Base-by-base conservation (phyloP, 1,284 basidiomycete species). In the Heterobasidion occidentale region DNA sequence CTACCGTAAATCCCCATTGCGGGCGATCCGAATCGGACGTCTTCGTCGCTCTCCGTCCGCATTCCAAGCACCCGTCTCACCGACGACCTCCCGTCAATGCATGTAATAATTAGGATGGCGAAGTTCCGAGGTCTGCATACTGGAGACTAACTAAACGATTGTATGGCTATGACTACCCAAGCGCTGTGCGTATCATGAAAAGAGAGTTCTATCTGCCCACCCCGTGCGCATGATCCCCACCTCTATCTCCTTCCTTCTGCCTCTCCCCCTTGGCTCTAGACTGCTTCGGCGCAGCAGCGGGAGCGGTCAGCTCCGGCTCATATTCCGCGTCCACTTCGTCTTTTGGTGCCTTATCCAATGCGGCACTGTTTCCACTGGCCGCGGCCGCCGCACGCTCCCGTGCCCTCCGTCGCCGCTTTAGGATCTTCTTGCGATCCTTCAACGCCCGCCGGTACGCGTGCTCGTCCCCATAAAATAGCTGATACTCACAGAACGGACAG, bases 401-500 rank as follows among this genome's bases (percentile, higher is more conserved):
- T 33, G 92, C 90, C 60, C 89, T 77, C 63, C 86, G 76, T 58
- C 90, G 74, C 53, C 92, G 74, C 64, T 77, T 77, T 63, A 94
- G 71, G 56, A 93, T 86, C 76, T 86, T 86, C 74, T 91, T 92
- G 59, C 92, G 74, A 62, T 79, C 83, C 67, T 83, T 75, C 58
- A 94, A 75, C 42, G 87, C 88, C 36, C 79, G 74, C 59, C 80
- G 74, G 67, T 83, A 86, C 58, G 78, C 79, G 53, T 67, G 62
- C 33, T 86, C 83, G 58, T 88, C 88, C 9, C 90, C 88, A 67
- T 90, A 95, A 68, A 92, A 93, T 57, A 95, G 69, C 61, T 83
- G 77, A 67, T 92, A 92, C 71, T 94, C 92, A 74, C 92, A 95
- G 64, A 88, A 88, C 61, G 86, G 81, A 67, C 92, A 95, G 60